Base-by-base conservation (phyloP, 2,329 filamentous ascomycete species). In the Xenoacremonium recifei region DNA sequence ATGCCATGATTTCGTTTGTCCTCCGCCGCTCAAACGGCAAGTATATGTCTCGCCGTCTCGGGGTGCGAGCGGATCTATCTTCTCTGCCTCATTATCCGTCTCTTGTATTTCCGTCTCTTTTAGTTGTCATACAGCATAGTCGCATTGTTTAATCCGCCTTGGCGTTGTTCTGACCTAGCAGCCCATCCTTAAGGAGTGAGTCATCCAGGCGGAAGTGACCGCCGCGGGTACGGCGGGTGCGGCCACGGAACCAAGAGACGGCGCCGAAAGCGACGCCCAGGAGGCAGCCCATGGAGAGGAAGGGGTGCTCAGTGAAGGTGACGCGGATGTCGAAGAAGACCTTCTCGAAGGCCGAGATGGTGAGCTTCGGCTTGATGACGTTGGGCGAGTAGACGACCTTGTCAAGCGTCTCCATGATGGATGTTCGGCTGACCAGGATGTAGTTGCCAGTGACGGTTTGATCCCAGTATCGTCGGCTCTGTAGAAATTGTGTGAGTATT, bases 391-490 rank as follows among this genome's bases (percentile, higher is more conserved):
- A 72, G 9, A 86, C 79, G 47, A 89, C 77, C 61, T 87, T 86
- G 56, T 79, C 79, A 40, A 91, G 73, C 12, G 90, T 95, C 67
- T 96, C 91, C 48, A 96, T 80, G 60, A 96, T 96, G 4, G 87
- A 90, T 4, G 89, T 92, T 49, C 93, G 85, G 19, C 87, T 93
- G 40, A 91, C 85, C 54, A 91, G 84, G 60, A 99, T 97, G 49
- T 85, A 80, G 66, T 93, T 92, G 52, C 91, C 92, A 3, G 89
- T 93, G 47, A 86, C 84, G 35, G 91, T 96, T 21, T 77, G 82
- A 62, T 99, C 93, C 93, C 93, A 99, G 71, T 95, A 99, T 51
- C 87, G 84, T 56, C 88, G 90, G 70, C 89, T 90, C 89, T 95
- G 59, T 45, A 20, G n/a, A n/a, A n/a, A n/a, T 17, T 10, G 13